These are phyloP conservation scores for Globisporangium paroecandrum DNA, from an alignment of 352 stramenopile genomes.

Conservation along the genomic window DNA sequence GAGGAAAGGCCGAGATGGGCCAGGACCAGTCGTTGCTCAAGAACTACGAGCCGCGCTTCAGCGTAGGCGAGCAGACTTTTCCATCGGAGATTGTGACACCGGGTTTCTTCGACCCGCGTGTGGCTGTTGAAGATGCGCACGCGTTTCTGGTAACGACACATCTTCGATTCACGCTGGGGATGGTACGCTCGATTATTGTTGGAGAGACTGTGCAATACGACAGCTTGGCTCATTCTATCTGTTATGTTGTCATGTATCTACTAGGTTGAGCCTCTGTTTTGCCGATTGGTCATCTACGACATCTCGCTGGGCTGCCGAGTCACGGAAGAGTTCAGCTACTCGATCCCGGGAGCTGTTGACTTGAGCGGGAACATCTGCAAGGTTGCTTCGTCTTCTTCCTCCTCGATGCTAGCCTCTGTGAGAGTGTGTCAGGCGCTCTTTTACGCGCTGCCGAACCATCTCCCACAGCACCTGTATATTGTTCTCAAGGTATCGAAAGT, in stretches of 20 bases:
- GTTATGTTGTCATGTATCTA: background rate
- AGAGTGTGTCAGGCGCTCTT: constrained; percentile 34
- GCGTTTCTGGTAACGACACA: constrained; percentile 39
- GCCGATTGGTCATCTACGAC: constrained; percentile 63
- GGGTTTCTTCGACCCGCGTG: constrained; percentile 36
- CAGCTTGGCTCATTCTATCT: background rate
- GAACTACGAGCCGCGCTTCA: constrained; percentile 63
- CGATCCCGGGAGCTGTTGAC: constrained; percentile 23
- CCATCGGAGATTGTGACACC: constrained; percentile 34
- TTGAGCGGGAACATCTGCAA: constrained; percentile 13
- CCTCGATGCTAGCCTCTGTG: background rate
- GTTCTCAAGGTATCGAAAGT: constrained; percentile 71
- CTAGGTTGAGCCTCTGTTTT: constrained; percentile 63
- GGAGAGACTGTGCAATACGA: background rate
- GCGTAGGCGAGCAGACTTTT: constrained; percentile 39
- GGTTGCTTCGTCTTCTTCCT: background rate
- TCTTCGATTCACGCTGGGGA: constrained; percentile 51
- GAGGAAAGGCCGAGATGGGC: constrained; percentile 1
- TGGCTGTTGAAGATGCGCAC: constrained; percentile 49
- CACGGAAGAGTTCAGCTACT: constrained; percentile 68
- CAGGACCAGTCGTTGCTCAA: constrained; percentile 46
- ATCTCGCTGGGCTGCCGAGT: constrained; percentile 42
- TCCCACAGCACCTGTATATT: constrained; percentile 46
- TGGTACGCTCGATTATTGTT: constrained; percentile 25
- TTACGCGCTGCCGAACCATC: constrained; percentile 52